These are phyloP conservation scores for Populus deltoides DNA, from an alignment of 345 rosid genomes.

Conservation along the genomic window DNA sequence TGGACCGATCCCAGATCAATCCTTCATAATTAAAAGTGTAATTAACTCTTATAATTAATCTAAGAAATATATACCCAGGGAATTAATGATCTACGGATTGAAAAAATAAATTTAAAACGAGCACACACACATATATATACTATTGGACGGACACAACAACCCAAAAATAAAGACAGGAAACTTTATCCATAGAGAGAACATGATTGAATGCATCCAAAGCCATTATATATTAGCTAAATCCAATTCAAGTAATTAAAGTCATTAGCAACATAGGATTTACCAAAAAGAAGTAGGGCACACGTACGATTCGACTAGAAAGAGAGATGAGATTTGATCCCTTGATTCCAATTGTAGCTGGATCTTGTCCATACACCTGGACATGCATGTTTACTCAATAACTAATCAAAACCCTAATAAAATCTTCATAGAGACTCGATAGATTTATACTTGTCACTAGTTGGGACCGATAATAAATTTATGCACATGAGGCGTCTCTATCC, in stretches of 20 bases:
- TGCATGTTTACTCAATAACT: neutral
- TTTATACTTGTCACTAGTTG: conserved; percentile 11
- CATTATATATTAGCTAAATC: neutral
- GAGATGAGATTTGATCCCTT: neutral
- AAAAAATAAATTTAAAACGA: too few species aligned
- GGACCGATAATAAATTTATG: conserved; percentile 10
- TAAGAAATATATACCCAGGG: too few species aligned
- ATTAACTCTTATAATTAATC: too few species aligned
- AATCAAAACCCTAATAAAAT: neutral
- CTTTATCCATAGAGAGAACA: too few species aligned
- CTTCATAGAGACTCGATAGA: conserved; percentile 18
- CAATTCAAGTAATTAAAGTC: neutral
- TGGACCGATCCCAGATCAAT: too few species aligned
- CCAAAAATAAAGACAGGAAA: too few species aligned
- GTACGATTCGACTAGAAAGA: neutral
- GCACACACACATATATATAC: too few species aligned
- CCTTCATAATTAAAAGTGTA: too few species aligned
- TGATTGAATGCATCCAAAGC: too few species aligned
- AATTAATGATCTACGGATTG: too few species aligned
- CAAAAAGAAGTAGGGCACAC: neutral
- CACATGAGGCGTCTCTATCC: conserved; percentile 29
- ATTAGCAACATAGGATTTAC: conserved; percentile 10
- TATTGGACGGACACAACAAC: too few species aligned
- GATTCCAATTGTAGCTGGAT: neutral
- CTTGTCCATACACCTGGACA: too few species aligned